These are phyloP conservation scores for Trichoderma oligosporum DNA, from an alignment of 2,329 filamentous ascomycete species.

Conservation along the genomic window DNA sequence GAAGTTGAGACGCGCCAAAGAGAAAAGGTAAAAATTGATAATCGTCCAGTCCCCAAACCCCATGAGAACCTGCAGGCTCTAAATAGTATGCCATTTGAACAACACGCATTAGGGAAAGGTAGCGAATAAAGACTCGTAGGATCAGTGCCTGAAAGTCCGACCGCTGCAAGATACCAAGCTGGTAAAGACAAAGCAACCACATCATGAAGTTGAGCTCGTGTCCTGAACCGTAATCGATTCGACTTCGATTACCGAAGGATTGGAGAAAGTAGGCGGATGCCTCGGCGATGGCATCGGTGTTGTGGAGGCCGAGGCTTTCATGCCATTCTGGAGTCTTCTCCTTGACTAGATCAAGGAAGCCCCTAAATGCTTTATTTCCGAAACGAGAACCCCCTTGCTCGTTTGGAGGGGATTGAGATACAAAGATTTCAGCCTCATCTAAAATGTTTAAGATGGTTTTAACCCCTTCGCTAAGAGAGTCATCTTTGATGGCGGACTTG, in stretches of 20 bases:
- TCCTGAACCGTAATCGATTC: constrained; percentile 95
- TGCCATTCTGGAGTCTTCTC: constrained; percentile 61
- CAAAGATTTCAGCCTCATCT: constrained; percentile 61
- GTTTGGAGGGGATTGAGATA: constrained; percentile 69
- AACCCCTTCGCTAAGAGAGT: constrained; percentile 59
- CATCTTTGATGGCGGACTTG: constrained; percentile 55
- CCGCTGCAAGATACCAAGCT: constrained; percentile 61
- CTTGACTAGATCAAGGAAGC: constrained; percentile 68
- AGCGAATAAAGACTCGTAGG: constrained; percentile 74
- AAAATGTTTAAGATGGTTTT: constrained; percentile 66
- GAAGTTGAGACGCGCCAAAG: constrained; percentile 85
- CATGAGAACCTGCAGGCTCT: constrained; percentile 93
- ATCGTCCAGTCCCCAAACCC: constrained; percentile 96
- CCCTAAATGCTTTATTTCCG: constrained; percentile 87
- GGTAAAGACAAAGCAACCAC: constrained; percentile 92
- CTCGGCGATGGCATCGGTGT: constrained; percentile 59
- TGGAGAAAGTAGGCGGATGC: constrained; percentile 75
- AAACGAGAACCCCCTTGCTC: constrained; percentile 88
- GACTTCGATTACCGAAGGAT: constrained; percentile 77
- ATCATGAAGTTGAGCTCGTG: constrained; percentile 97
- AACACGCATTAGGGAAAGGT: constrained; percentile 80
- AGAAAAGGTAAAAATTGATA: constrained; percentile 97
- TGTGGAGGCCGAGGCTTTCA: constrained; percentile 50
- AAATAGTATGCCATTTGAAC: constrained; percentile 93
- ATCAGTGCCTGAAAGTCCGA: constrained; percentile 70